Percentiles rank a stretch among this genome's conserved stretches.
Conservation (phyloP, 2,329 filamentous ascomycete species). For the Tolypocladium guangdongense region DNA sequence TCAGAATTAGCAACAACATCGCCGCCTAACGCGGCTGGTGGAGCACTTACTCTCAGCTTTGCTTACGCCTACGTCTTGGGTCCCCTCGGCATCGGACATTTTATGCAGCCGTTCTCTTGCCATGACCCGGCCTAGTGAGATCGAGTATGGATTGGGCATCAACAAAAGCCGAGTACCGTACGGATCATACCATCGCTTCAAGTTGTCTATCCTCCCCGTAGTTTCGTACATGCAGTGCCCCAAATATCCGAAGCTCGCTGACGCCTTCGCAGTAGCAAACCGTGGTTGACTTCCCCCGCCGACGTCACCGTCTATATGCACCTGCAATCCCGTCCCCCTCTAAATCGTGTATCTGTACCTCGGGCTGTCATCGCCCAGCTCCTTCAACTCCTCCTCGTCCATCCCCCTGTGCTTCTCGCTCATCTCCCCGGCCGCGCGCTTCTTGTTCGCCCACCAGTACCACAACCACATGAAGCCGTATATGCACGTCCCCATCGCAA, state of each 20-base stretch:
- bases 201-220: neutral
- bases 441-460: slow-evolving; percentile 36
- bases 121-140: no score
- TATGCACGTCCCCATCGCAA: slow-evolving; percentile 39
- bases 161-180: neutral
- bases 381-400: slow-evolving; percentile 35
- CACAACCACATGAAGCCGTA: slow-evolving; percentile 45
- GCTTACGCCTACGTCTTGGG: no score
- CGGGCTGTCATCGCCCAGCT: slow-evolving; percentile 42
- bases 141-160: neutral
- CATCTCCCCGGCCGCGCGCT: slow-evolving; percentile 26
- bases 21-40: no score
- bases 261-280: neutral
- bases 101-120: no score
- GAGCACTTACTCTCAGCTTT: no score
- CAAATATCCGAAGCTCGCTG: neutral
- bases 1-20: no score
- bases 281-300: no score
- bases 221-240: neutral
- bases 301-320: neutral
- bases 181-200: neutral
- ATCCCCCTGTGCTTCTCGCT: slow-evolving; percentile 27
- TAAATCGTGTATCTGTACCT: slow-evolving; percentile 34
- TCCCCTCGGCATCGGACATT: no score
- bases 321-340: neutral